Conservation (phyloP, 2,329 filamentous ascomycete genomes). For the Claviceps humidiphila region DNA sequence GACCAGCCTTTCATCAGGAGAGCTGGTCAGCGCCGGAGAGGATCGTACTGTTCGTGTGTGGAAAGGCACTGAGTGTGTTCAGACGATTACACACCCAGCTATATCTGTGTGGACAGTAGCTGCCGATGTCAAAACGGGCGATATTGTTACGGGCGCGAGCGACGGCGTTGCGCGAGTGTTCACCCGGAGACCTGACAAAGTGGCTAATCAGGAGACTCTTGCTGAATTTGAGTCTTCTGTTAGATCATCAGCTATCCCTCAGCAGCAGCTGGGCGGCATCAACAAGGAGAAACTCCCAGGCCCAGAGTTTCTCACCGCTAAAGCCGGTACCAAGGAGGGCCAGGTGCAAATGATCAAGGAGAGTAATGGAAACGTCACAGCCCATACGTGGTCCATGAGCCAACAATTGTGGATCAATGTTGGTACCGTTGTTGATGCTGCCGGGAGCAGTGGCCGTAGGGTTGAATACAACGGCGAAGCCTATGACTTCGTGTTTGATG, state of each 20-base stretch:
- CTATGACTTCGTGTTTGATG: slow-evolving; percentile 94
- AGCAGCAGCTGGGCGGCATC: slow-evolving; percentile 69
- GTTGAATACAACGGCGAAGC: slow-evolving; percentile 68
- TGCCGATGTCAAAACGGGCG: slow-evolving; percentile 67
- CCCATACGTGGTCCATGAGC: slow-evolving; percentile 71
- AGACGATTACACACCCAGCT: slow-evolving; percentile 93
- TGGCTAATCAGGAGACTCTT: slow-evolving; percentile 55
- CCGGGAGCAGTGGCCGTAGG: slow-evolving; percentile 69
- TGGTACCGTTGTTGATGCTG: slow-evolving; percentile 86
- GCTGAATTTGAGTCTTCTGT: slow-evolving; percentile 71
- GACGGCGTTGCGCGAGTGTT: slow-evolving; percentile 80
- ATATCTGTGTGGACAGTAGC: slow-evolving; percentile 94
- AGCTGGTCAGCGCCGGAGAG: slow-evolving; percentile 83
- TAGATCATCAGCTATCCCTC: slow-evolving; percentile 71
- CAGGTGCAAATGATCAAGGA: slow-evolving; percentile 89
- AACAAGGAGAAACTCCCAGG: slow-evolving; percentile 89
- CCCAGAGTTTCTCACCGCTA: slow-evolving; percentile 69
- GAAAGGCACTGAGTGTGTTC: slow-evolving; percentile 69
- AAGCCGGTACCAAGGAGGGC: slow-evolving; percentile 86
- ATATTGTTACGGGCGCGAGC: slow-evolving; percentile 88
- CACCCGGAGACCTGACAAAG: slow-evolving; percentile 54
- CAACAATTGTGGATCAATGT: slow-evolving; percentile 71
- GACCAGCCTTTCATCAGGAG: slow-evolving; percentile 62
- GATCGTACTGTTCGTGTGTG: slow-evolving; percentile 89
- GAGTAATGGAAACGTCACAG: slow-evolving; percentile 66